Evolutionary conservation across 352 stramenopile genomes (phyloP), one percentile per base, ranked within the genome.

Genomic region (Phytophthora capsici): DNA sequence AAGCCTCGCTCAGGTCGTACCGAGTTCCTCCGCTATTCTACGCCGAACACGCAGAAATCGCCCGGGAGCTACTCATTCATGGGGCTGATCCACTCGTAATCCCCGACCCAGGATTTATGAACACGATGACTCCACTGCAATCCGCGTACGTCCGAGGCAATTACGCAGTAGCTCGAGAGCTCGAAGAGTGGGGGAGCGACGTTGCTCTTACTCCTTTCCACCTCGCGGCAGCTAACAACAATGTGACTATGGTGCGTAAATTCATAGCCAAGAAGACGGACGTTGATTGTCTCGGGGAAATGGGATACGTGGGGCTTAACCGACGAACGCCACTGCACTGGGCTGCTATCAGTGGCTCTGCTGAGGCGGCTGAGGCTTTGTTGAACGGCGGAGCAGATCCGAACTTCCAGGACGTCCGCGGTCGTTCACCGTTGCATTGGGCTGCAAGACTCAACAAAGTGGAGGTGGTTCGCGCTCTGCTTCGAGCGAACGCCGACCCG

Each of bases 161-260:
- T 51, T 89, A 73, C 32, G 79, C 83, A 1, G 80, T 93, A 1
- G 83, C 77, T 3, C 73, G 80, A 16, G 84, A 85, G 51, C 63
- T 93, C 2, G 84, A 93, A 44, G 79, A 90, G 4, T 88, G 79
- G 80, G 84, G 84, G 20, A 63, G 75, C n/a, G 84, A 93, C 32
- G 77, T 93, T 4, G 82, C 84, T 4, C 67, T 93, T 23, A 93
- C 84, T 9, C 84, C 84, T 4, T 84, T 91, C 28, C 84, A 93
- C 43, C 44, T 71, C 0, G 84, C 79, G 0, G 81, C 82, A 1
- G 82, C 75, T 19, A 61, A 50, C 26, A 90, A 91, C 45, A 57
- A 93, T 38, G 72, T 82, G 0, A 3, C 49, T 4, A 47, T 45
- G 1, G 82, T 92, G 9, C 66, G 73, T 10, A 88, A 86, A 52